A percentile compares a stretch with the other conserved stretches of the same genome.
Evolutionary conservation across 495 filamentous ascomycete species (phyloP).

Genomic region (Podospora conica): DNA sequence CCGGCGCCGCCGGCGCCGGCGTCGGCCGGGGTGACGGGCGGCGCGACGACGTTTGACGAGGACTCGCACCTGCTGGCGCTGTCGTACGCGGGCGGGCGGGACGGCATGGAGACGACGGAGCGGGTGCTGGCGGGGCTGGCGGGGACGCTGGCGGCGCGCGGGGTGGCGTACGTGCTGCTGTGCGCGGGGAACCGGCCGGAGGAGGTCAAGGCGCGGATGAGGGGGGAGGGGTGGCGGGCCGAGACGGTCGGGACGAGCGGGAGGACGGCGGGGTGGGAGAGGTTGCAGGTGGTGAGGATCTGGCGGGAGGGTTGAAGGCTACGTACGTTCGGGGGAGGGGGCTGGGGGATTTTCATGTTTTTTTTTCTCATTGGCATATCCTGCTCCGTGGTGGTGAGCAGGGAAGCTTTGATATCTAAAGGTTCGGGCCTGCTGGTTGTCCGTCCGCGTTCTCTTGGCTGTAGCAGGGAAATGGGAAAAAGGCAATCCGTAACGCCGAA

Average conservation of each 20-base stretch:
- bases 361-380: not conserved
- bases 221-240: slow-evolving; percentile 55
- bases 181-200: slow-evolving; percentile 82
- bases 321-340: not conserved
- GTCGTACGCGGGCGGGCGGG: slow-evolving; percentile 77
- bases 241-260: slow-evolving; percentile 81
- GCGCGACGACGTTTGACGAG: slow-evolving; percentile 46
- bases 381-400: slow-evolving; percentile 4
- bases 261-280: slow-evolving; percentile 87
- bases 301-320: slow-evolving; percentile 43
- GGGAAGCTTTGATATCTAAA: not conserved
- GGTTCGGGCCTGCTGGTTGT: not conserved
- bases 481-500: not conserved
- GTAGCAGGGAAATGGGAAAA: not conserved
- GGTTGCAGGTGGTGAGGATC: slow-evolving; percentile 72
- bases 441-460: not conserved
- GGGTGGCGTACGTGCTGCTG: slow-evolving; percentile 82
- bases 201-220: slow-evolving; percentile 61
- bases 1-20: slow-evolving; percentile 34
- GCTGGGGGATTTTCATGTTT: not conserved
- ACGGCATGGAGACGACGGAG: slow-evolving; percentile 92
- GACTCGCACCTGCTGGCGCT: slow-evolving; percentile 79
- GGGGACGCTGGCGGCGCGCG: slow-evolving; percentile 53
- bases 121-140: slow-evolving; percentile 64
- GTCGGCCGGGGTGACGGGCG: not conserved